Evolutionary conservation across 2,329 filamentous ascomycete species (phyloP).

Genomic region (Fusarium devonianum): DNA sequence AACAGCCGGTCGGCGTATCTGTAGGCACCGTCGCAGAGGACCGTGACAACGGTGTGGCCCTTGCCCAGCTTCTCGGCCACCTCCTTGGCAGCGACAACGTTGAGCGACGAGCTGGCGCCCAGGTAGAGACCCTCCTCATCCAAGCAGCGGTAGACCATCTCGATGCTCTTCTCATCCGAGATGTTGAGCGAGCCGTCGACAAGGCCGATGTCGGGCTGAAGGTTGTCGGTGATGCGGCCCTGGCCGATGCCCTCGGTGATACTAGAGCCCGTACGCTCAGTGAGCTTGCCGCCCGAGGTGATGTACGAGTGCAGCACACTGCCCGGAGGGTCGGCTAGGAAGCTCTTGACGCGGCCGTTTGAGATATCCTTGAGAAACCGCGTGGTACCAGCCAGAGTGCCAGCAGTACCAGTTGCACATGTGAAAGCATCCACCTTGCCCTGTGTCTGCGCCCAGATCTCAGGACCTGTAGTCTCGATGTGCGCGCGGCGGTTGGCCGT

Average conservation of each 20-base stretch:
- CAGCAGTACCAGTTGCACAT: slow-evolving; percentile 91
- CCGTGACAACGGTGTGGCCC: slow-evolving; percentile 90
- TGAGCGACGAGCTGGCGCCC: slow-evolving; percentile 90
- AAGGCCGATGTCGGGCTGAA: slow-evolving; percentile 82
- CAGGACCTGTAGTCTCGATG: slow-evolving; percentile 94
- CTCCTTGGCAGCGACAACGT: slow-evolving; percentile 94
- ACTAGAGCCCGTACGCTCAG: slow-evolving; percentile 82
- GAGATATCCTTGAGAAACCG: slow-evolving; percentile 86
- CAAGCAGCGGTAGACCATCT: slow-evolving; percentile 96
- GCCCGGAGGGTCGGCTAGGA: slow-evolving; percentile 92
- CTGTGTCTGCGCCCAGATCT: slow-evolving; percentile 92
- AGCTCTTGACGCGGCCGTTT: slow-evolving; percentile 80
- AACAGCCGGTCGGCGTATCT: slow-evolving; percentile 94
- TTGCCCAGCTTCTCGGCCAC: slow-evolving; percentile 89
- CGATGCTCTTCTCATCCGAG: slow-evolving; percentile 91
- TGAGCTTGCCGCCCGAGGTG: slow-evolving; percentile 79
- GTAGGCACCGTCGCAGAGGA: slow-evolving; percentile 97
- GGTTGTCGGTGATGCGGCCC: slow-evolving; percentile 94
- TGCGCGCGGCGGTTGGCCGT: slow-evolving; percentile 91
- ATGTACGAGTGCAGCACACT: slow-evolving; percentile 94
- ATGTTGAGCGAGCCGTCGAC: slow-evolving; percentile 87
- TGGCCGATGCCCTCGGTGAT: slow-evolving; percentile 99
- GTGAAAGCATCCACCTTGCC: slow-evolving; percentile 93
- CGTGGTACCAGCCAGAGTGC: slow-evolving; percentile 88
- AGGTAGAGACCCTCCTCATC: slow-evolving; percentile 97